phyloP scores from a whole-genome alignment of 2,329 filamentous ascomycete genomes.

The Tolypocladium tundrense region DNA sequence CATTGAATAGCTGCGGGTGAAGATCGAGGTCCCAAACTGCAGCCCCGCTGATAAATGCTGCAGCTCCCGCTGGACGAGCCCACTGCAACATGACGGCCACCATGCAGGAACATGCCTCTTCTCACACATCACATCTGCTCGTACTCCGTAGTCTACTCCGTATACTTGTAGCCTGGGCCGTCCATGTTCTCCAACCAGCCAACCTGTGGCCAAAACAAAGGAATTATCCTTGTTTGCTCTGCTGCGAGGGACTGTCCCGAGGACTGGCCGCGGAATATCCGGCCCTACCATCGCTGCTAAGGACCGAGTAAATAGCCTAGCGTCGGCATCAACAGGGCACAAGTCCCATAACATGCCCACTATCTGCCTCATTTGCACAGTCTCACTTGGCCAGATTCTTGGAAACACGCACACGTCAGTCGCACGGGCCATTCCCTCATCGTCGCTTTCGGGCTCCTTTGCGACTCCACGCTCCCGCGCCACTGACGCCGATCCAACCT shows the following conservation, averaged over 20 bases:
- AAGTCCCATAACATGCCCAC: not conserved
- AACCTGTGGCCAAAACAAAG: not conserved
- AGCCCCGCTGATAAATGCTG: not conserved
- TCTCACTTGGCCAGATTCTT: not conserved
- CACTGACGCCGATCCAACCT: conserved; percentile 19
- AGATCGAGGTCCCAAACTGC: not conserved
- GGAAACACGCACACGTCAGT: conserved; percentile 6
- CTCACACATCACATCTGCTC: not conserved
- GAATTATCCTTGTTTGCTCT: not conserved
- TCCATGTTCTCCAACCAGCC: not conserved
- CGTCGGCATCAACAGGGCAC: not conserved
- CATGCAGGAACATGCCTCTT: not conserved
- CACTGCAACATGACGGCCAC: not conserved
- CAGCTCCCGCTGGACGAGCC: not conserved
- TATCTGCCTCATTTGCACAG: not conserved
- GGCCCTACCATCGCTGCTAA: not conserved
- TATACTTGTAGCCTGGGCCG: not conserved
- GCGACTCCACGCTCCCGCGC: conserved; percentile 17
- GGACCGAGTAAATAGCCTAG: not conserved
- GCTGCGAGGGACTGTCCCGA: not conserved
- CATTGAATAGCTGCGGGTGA: no score
- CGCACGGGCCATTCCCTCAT: conserved; percentile 7
- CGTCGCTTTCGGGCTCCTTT: not conserved
- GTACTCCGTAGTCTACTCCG: no score
- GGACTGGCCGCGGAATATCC: not conserved